Conservation (phyloP, 1,284 basidiomycete species). For the Thecaphora thlaspeos region DNA sequence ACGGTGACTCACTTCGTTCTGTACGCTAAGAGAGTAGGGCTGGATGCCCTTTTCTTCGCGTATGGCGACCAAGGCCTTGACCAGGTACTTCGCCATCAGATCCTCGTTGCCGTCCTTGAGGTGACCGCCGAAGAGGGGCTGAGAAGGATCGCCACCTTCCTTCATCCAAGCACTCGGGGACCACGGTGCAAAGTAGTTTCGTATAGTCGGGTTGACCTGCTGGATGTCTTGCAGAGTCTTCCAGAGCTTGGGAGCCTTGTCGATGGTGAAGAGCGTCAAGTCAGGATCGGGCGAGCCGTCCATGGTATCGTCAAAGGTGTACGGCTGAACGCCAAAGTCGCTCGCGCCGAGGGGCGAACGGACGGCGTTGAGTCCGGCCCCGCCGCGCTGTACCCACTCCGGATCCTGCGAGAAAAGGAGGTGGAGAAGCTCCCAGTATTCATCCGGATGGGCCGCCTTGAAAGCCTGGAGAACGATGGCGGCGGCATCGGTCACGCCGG, state of each 20-base stretch:
- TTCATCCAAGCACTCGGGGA: neutral
- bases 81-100: neutral
- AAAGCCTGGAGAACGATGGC: neutral
- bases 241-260: constrained; percentile 1
- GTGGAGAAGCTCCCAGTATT: neutral
- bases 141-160: neutral
- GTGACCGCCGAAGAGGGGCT: neutral
- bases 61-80: neutral
- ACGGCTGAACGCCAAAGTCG: neutral
- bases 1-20: too few species aligned
- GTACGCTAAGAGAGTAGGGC: neutral
- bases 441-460: neutral
- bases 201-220: neutral
- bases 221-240: neutral
- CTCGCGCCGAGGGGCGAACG: neutral
- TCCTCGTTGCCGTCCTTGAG: neutral
- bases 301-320: neutral
- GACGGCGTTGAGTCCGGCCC: neutral
- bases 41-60: neutral
- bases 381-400: neutral
- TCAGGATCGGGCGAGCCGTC: neutral
- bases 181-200: neutral
- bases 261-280: neutral
- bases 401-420: neutral
- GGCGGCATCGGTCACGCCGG: neutral